These are phyloP conservation scores for Candida mattraensis DNA, from an alignment of 805 yeast species.

Conservation along the genomic window DNA sequence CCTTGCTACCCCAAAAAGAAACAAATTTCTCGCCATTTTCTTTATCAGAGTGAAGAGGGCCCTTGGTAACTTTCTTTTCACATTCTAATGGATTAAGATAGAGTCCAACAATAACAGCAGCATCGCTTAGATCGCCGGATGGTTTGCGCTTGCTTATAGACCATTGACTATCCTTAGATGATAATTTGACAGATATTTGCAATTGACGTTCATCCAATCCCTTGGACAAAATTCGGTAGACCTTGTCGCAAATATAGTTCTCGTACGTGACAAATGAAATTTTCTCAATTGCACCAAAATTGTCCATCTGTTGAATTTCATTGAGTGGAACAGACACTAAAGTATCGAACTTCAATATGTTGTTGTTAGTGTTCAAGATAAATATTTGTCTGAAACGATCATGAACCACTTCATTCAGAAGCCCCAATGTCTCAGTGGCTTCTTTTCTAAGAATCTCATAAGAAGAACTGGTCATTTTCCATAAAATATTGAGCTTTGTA, in stretches of 20 bases:
- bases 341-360: constrained; percentile 65
- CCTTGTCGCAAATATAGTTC: constrained; percentile 58
- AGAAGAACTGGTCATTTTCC: constrained; percentile 74
- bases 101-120: constrained; percentile 55
- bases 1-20: constrained; percentile 84
- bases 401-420: constrained; percentile 74
- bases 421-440: constrained; percentile 64
- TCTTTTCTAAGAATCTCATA: constrained; percentile 60
- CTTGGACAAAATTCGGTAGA: constrained; percentile 54
- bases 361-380: constrained; percentile 55
- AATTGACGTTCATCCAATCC: constrained; percentile 55
- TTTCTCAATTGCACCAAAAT: constrained; percentile 69
- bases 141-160: constrained; percentile 57
- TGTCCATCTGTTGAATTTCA: constrained; percentile 36
- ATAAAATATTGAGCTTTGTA: constrained; percentile 74
- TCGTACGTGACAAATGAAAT: constrained; percentile 70
- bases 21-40: constrained; percentile 66
- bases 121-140: constrained; percentile 27
- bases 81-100: constrained; percentile 67
- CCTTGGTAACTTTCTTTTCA: constrained; percentile 82
- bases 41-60: constrained; percentile 67
- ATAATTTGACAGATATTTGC: constrained; percentile 35
- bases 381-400: constrained; percentile 84
- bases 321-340: constrained; percentile 52
- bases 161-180: constrained; percentile 29